Base-by-base conservation (phyloP, 2,329 filamentous ascomycete genomes). In the Teratosphaeriaceae sp. region DNA sequence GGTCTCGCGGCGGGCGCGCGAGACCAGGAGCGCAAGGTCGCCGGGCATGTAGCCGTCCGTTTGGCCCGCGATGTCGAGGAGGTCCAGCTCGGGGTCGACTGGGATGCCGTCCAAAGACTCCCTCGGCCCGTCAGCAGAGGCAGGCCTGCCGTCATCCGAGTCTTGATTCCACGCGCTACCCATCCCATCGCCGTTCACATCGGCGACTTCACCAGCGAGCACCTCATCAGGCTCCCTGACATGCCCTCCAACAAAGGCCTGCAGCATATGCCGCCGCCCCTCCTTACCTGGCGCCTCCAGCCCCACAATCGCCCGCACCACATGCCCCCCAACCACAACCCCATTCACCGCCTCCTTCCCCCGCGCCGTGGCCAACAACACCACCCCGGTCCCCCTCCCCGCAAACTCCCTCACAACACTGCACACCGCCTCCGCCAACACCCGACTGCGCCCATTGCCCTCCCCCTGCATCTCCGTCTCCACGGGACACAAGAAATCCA, bases 11-110 rank as follows among this genome's bases (percentile, higher is more conserved):
- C 89, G 80, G 27, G 92, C 90, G 45, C 92, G 79, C 9, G 87
- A 83, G 15, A 94, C 85, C 9, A 98, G 78, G 2, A 96, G 75
- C 13, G 84, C 81, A 27, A 98, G 73, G 63, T 98, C 92, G 3
- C 89, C 92, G 1, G 92, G 90, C 89, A 97, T 96, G 61, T 97
- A 98, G 1, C 92, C 92, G 60, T 98, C 92, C 0, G 90, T 97
- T 54, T 90, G 84, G 1, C 92, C 89, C 15, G 94, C 88, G 43
- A 98, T 76, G 50, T 97, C 90, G 7, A 97, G 78, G 45, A 97
- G 86, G 62, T 98, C 92, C 8, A 98, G 78, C 38, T 84, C 78
- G 0, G 79, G 69, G 45, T 88, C 84, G 5, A 95, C 69, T 1
- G 82, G 66, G 56, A 94, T 92, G 0, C 83, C 84, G 41, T 78